Evolutionary conservation across 2,329 filamentous ascomycete genomes (phyloP).

Genomic region (Colletotrichum sp.): DNA sequence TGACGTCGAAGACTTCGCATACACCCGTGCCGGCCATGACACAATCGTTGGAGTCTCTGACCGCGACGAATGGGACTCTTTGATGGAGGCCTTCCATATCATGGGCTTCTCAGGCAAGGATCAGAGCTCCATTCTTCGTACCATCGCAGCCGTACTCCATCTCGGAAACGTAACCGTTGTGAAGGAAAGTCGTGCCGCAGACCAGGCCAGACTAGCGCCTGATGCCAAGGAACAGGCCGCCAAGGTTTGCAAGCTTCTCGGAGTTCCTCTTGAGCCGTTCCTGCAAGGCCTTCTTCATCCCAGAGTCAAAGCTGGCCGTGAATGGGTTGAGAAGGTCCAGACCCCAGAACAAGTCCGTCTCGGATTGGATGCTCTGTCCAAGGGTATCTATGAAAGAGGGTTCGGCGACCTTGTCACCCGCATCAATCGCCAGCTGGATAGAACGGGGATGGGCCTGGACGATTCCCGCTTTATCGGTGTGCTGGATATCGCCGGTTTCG

Average conservation of each 20-base stretch:
- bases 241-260: slow-evolving; percentile 82
- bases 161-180: slow-evolving; percentile 89
- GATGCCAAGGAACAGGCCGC: slow-evolving; percentile 78
- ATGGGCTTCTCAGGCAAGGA: slow-evolving; percentile 93
- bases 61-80: slow-evolving; percentile 82
- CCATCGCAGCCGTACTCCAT: slow-evolving; percentile 89
- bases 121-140: slow-evolving; percentile 81
- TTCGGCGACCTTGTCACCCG: slow-evolving; percentile 92
- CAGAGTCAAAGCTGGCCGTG: slow-evolving; percentile 90
- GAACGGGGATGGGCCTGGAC: slow-evolving; percentile 77
- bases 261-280: slow-evolving; percentile 84
- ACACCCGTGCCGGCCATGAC: slow-evolving; percentile 91
- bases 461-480: slow-evolving; percentile 97
- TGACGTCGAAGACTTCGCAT: slow-evolving; percentile 86
- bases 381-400: slow-evolving; percentile 96
- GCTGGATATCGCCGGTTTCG: slow-evolving; percentile 97
- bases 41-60: slow-evolving; percentile 91
- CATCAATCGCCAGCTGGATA: slow-evolving; percentile 91
- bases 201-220: slow-evolving; percentile 83
- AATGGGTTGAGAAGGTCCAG: slow-evolving; percentile 99
- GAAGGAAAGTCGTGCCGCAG: slow-evolving; percentile 88
- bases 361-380: slow-evolving; percentile 87
- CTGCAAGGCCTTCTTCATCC: slow-evolving; percentile 89
- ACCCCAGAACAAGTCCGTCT: slow-evolving; percentile 95
- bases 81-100: slow-evolving; percentile 91